phyloP scores from a whole-genome alignment of 106 monocot species.

The Acanthochlamys bracteata region DNA sequence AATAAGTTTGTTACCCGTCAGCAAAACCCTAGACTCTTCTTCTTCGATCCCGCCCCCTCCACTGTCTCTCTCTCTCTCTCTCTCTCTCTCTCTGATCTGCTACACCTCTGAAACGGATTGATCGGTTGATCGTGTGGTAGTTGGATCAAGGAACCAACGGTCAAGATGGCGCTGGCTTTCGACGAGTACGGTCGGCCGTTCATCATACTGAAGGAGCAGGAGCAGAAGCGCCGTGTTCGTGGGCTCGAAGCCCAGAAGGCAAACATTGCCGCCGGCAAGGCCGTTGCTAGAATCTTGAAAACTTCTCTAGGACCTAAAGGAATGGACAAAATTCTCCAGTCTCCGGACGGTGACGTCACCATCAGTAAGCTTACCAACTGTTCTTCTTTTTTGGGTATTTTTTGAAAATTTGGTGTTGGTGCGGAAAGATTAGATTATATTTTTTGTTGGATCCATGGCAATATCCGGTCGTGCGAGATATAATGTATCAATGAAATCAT shows the following conservation, averaged over 20 bases:
- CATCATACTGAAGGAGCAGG: slow-evolving; percentile 82
- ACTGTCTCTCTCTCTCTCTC: too few species aligned
- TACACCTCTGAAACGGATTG: too few species aligned
- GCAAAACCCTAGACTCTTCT: too few species aligned
- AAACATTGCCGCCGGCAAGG: slow-evolving; percentile 78
- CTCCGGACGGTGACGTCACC: slow-evolving; percentile 94
- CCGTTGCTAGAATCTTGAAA: slow-evolving; percentile 73
- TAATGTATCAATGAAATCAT: not conserved
- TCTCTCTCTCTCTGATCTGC: too few species aligned
- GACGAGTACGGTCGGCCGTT: slow-evolving; percentile 93
- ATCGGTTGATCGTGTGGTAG: not conserved
- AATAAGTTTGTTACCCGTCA: too few species aligned
- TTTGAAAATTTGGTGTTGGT: not conserved
- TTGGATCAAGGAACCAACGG: too few species aligned
- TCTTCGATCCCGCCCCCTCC: too few species aligned
- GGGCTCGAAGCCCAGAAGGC: slow-evolving; percentile 94
- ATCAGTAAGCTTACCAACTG: slow-evolving; percentile 39
- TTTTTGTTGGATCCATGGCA: not conserved
- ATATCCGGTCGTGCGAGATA: not conserved
- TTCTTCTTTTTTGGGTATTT: not conserved
- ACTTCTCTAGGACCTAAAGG: slow-evolving; percentile 93
- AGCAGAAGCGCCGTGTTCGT: slow-evolving; percentile 65
- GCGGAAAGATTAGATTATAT: not conserved
- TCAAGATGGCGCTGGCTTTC: slow-evolving; percentile 79
- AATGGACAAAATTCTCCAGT: slow-evolving; percentile 99